Evolutionary conservation across 495 filamentous ascomycete genomes (phyloP), one percentile per base, ranked within the genome.

Genomic region (Staphylotrichum tortipilum): DNA sequence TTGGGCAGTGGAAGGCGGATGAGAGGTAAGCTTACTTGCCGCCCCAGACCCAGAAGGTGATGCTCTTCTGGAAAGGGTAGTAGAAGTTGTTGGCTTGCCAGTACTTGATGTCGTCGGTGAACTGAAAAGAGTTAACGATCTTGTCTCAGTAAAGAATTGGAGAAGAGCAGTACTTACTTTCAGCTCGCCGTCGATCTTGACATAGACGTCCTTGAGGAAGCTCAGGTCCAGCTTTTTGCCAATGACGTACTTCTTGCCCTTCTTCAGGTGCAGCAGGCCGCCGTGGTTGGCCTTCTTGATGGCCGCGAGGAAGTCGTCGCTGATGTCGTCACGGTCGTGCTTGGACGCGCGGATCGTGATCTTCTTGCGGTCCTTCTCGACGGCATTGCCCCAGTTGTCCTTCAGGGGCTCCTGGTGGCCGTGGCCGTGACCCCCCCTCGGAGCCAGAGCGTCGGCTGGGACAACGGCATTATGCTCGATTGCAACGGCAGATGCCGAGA

Each of bases 1-100:
- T n/a, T n/a, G n/a, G n/a, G n/a, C n/a, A n/a, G n/a, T 26, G 2
- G 0, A 15, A n/a, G n/a, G 23, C 15, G 5, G 2, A 28, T 12
- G 15, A 28, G 23, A 12, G 10, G n/a, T 21, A 23, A 6, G 17
- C 40, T 29, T 7, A 43, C 42, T 72, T 64, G 6, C 78, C 78
- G 44, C 78, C 78, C 75, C 75, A 80, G 31, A 75, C 66, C 78
- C 76, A 81, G 56, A 79, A 80, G n/a, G 75, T 73, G 42, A 80
- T 74, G 9, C 72, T 77, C 56, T 79, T 77, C 49, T 80, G 78
- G 67, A 79, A 81, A 12, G 69, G 63, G 49, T 79, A 74, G 47
- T 61, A 70, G 61, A 77, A 81, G 54, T 78, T 64, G 54, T 79
- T 75, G 14, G 59, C 67, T 63, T 80, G 77, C 78, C 78, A 82